Base-by-base conservation (phyloP, 2,329 filamentous ascomycete species). In the Neofusicoccum sp. region DNA sequence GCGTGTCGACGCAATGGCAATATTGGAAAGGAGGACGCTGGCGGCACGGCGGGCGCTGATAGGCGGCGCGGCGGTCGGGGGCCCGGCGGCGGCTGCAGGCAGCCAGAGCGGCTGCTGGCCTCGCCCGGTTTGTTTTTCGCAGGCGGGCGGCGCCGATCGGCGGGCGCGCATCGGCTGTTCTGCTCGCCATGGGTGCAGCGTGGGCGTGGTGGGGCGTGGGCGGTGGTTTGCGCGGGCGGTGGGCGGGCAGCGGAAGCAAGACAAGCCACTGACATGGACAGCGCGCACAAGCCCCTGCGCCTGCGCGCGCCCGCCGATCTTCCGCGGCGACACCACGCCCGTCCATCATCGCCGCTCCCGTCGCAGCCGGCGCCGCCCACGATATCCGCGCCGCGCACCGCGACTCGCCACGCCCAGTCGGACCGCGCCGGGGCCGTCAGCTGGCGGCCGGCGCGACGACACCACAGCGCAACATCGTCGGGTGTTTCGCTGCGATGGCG, bases 1-100 rank as follows among this genome's bases (percentile, higher is more conserved):
- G 51, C 51, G 51, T 56, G 51, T 43, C 11, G 49, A 28, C 30
- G 49, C 49, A 41, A 30, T 54, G 24, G 36, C 8, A 56, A 56
- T 56, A 56, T 56, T 56, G 51, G 51, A 43, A 54, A 56, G 33
- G 16, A 43, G 51, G 33, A 51, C 24, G 47, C 26, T n/a, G n/a
- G 31, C 47, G 38, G 24, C 16, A 20, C 36, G 28, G 51, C 36
- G 6, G 28, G 28, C 34, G 51, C 51, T 56, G 51, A 56, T 56
- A 56, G 51, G 51, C 38, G 51, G 51, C 20, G 26, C 11, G 14
- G 38, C 24, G 3, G 26, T 40, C 28, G 49, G 49, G 49, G 49
- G 28, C 30, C 51, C 38, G 51, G 38, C 51, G 51, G 51, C 38
- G 36, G 28, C 38, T 56, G 51, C 51, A 56, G 51, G 51, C 49